Percentiles rank a stretch among this genome's conserved stretches.
Conservation (phyloP, 2,329 filamentous ascomycete genomes). For the Truncatella angustata region DNA sequence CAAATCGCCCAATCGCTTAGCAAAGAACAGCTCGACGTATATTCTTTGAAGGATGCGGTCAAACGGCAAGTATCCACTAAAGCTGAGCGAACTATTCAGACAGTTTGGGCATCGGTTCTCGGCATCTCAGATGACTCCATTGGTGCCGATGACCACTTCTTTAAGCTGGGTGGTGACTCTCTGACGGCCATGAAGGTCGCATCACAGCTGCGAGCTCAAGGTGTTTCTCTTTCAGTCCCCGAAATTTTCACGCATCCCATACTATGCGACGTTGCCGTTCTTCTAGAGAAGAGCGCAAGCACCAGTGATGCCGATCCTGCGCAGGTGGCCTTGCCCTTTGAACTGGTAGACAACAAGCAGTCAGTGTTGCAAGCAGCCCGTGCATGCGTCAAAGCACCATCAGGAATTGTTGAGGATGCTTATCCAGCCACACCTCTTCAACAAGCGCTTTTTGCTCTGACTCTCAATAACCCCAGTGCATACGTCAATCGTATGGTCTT, state of each 20-base stretch:
- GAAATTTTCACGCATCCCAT: slow-evolving; percentile 11
- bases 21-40: neutral
- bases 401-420: neutral
- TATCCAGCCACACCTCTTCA: slow-evolving; percentile 20
- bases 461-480: slow-evolving; percentile 19
- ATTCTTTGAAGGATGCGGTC: neutral
- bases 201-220: slow-evolving; percentile 21
- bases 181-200: slow-evolving; percentile 14
- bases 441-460: slow-evolving; percentile 26
- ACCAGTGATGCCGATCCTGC: neutral
- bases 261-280: neutral
- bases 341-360: neutral
- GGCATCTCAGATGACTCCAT: slow-evolving; percentile 1
- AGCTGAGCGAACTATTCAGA: neutral
- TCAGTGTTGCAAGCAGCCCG: neutral
- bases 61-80: neutral
- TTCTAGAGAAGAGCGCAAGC: neutral
- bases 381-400: neutral
- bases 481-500: slow-evolving; percentile 24
- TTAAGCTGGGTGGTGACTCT: slow-evolving; percentile 13
- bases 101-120: slow-evolving; percentile 9
- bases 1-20: neutral
- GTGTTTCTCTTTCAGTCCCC: slow-evolving; percentile 4
- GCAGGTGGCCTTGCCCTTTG: neutral
- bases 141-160: slow-evolving; percentile 10